Base-by-base conservation (phyloP, 352 stramenopile genomes). In the Plasmopara halstedii region DNA sequence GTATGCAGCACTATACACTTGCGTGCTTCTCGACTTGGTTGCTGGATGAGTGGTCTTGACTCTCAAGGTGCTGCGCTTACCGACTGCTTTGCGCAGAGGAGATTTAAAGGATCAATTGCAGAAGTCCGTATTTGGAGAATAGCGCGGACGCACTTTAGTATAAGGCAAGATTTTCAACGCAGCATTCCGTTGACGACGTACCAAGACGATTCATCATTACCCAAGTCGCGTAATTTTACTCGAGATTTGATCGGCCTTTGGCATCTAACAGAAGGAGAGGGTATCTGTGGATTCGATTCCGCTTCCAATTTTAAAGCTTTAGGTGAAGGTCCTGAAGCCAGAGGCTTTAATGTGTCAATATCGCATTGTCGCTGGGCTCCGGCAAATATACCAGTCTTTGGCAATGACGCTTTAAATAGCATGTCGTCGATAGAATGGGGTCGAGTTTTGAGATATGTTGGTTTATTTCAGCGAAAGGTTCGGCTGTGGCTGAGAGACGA, bases 201-300 rank as follows among this genome's bases (percentile, higher is more conserved):
- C 14, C 27, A 42, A 1, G 25, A 17, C 6, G 62, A 50, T 37
- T 21, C 50, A 23, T 53, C 22, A 26, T 29, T 53, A 29, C 6
- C 25, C 33, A 51, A 47, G n/a, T 35, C 36, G n/a, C 18, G 58
- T 37, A 9, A 26, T 15, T 57, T 20, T 34, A 76, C 46, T 31
- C 46, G 53, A 26, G 35, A 53, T 23, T 26, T 77, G 27, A 55
- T 86, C 17, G 73, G 66, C 13, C 37, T 89, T 7, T 92, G 80
- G 80, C 80, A 87, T 58, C 44, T 87, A 18, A 72, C 75, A 7
- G 80, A 92, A 73, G 78, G 76, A 7, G 77, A 88, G 64, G 77
- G 73, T 2, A 70, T 85, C 10, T 79, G 58, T 46, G 70, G 58
- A 31, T 78, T 75, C 20, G 76, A 86, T 58, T 58, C 20, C 31